These are phyloP conservation scores for Cystobasidiaceae sp. DNA, from an alignment of 1,284 basidiomycete genomes.

Conservation along the genomic window DNA sequence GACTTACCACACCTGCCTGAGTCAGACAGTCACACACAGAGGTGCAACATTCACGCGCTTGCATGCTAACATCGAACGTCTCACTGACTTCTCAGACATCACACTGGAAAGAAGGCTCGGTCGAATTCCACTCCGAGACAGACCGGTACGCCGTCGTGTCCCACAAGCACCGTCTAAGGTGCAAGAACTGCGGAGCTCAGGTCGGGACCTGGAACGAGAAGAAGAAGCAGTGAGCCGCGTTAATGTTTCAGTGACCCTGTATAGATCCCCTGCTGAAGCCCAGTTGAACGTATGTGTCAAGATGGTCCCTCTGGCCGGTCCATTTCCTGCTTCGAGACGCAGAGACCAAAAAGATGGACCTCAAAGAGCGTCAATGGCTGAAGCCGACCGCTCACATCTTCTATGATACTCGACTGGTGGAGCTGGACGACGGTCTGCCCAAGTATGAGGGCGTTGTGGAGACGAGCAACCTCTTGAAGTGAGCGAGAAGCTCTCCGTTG, in stretches of 20 bases:
- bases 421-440: constrained; percentile 1
- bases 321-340: constrained; percentile 9
- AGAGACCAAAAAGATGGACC: not conserved
- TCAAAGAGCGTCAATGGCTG: not conserved
- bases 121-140: not conserved
- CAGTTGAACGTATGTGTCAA: too few species aligned
- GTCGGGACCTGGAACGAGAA: constrained; percentile 18
- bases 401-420: constrained; percentile 7
- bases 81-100: too few species aligned
- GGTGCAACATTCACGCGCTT: too few species aligned
- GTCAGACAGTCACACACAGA: too few species aligned
- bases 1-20: too few species aligned
- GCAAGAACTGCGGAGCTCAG: constrained; percentile 6
- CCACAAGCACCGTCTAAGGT: constrained; percentile 12
- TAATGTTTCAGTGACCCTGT: too few species aligned
- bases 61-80: too few species aligned
- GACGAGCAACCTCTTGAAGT: too few species aligned
- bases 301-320: constrained; percentile 22
- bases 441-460: constrained; percentile 20
- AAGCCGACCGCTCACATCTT: constrained; percentile 20
- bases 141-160: constrained; percentile 1
- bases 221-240: constrained; percentile 17
- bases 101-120: constrained; percentile 12
- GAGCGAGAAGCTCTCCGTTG: not conserved
- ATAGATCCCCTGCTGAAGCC: too few species aligned